A percentile compares a stretch with the other conserved stretches of the same genome.
Evolutionary conservation across 2,329 filamentous ascomycete species (phyloP).

Genomic region (Talaromyces amestolkiae): DNA sequence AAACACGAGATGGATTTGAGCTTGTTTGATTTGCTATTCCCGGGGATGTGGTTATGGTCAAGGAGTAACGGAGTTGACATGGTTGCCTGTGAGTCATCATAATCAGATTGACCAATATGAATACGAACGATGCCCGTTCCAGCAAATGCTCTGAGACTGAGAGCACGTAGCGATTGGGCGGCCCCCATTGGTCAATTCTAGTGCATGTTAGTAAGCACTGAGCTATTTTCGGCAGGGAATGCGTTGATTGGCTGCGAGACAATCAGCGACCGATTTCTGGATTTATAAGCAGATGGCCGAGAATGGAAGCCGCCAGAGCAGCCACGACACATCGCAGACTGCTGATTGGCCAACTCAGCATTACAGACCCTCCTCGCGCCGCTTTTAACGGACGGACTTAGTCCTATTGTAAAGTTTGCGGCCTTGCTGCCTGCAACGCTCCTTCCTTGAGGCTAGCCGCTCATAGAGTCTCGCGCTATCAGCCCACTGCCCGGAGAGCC

Average conservation of each 20-base stretch:
- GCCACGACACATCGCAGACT: not conserved
- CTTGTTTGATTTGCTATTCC: not conserved
- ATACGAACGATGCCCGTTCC: not conserved
- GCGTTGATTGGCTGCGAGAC: not conserved
- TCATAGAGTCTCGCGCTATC: not conserved
- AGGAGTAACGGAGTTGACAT: too few species aligned
- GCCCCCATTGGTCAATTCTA: not conserved
- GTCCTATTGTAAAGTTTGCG: not conserved
- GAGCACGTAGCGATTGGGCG: not conserved
- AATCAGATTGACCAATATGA: not conserved
- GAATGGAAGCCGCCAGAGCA: not conserved
- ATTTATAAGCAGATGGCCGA: conserved; percentile 11
- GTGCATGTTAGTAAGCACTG: not conserved
- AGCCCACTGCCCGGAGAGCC: not conserved
- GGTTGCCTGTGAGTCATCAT: not conserved
- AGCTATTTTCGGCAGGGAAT: not conserved
- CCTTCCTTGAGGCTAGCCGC: not conserved
- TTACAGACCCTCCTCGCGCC: not conserved
- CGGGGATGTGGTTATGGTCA: too few species aligned
- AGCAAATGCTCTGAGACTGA: not conserved
- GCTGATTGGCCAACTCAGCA: not conserved
- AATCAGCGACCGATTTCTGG: not conserved
- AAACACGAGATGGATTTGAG: not conserved
- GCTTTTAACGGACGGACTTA: not conserved
- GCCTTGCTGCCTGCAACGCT: not conserved